Percentiles rank a stretch among this genome's conserved stretches.
Conservation (phyloP, 2,329 filamentous ascomycete species). For the Penicillium sp. region DNA sequence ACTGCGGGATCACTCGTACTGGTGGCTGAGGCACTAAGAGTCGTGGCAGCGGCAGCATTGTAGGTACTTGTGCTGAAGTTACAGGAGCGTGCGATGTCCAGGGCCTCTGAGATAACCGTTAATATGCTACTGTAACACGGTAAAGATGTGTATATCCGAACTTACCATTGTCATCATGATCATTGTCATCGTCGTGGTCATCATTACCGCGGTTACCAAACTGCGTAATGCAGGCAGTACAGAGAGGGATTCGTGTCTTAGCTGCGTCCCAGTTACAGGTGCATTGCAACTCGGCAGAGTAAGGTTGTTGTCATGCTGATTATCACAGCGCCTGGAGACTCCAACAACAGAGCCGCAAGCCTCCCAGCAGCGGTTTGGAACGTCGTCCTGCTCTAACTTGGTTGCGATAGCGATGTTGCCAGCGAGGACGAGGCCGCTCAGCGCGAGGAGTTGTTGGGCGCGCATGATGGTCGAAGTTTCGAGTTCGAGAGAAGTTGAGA, state of each 20-base stretch:
- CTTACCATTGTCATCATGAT: conserved; percentile 31
- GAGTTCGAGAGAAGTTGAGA: not conserved
- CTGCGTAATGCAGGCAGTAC: conserved; percentile 36
- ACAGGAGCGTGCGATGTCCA: conserved; percentile 34
- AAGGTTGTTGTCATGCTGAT: conserved; percentile 26
- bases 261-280: conserved; percentile 32
- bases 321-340: conserved; percentile 28
- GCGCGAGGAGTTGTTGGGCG: conserved; percentile 23
- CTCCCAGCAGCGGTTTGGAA: conserved; percentile 31
- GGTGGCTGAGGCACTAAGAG: conserved; percentile 10
- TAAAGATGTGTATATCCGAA: not conserved
- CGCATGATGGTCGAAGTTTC: conserved; percentile 22
- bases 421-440: conserved; percentile 28
- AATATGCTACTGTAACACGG: not conserved
- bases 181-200: conserved; percentile 20
- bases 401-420: conserved; percentile 24
- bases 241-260: conserved; percentile 30
- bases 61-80: conserved; percentile 31
- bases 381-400: conserved; percentile 31
- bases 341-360: conserved; percentile 28
- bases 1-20: conserved; percentile 1
- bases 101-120: conserved; percentile 27
- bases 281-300: conserved; percentile 28
- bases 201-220: conserved; percentile 19
- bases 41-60: conserved; percentile 26